Evolutionary conservation across 2,329 filamentous ascomycete species (phyloP).

Genomic region (Atkinsonella hypoxylon): DNA sequence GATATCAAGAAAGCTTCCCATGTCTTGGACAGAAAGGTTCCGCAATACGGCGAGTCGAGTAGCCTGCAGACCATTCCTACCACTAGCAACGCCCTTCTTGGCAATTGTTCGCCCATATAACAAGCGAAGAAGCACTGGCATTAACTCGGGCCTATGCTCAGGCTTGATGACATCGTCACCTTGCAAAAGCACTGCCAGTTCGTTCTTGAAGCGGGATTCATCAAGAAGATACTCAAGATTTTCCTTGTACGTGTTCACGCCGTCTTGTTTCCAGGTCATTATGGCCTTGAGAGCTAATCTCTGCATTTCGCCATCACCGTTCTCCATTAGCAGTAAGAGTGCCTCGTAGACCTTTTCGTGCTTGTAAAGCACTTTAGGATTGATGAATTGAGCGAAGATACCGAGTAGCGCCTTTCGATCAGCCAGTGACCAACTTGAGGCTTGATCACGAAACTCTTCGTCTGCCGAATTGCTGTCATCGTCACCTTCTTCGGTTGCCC

Average conservation of each 20-base stretch:
- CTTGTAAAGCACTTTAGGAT: slow-evolving; percentile 74
- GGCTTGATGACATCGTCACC: slow-evolving; percentile 60
- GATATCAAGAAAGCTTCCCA: slow-evolving; percentile 73
- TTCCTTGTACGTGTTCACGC: slow-evolving; percentile 68
- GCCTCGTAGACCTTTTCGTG: slow-evolving; percentile 64
- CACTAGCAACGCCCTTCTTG: slow-evolving; percentile 63
- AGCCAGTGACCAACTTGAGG: slow-evolving; percentile 52
- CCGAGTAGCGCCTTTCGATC: slow-evolving; percentile 77
- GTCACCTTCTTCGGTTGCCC: slow-evolving; percentile 49
- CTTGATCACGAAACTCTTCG: slow-evolving; percentile 20
- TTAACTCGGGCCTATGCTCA: slow-evolving; percentile 59
- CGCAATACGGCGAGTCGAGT: slow-evolving; percentile 73
- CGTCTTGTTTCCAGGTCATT: slow-evolving; percentile 76
- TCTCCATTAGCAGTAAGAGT: slow-evolving; percentile 63
- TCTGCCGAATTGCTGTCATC: slow-evolving; percentile 22
- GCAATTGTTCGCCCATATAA: slow-evolving; percentile 85
- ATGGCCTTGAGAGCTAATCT: slow-evolving; percentile 74
- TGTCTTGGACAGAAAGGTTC: slow-evolving; percentile 60
- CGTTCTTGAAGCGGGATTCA: slow-evolving; percentile 83
- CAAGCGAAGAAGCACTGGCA: slow-evolving; percentile 77
- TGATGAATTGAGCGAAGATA: slow-evolving; percentile 74
- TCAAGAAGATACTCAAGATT: slow-evolving; percentile 79
- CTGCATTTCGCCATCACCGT: slow-evolving; percentile 85
- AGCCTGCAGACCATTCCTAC: slow-evolving; percentile 68
- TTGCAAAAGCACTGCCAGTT: slow-evolving; percentile 80